A percentile compares a stretch with the other conserved stretches of the same genome.
Evolutionary conservation across 2,329 filamentous ascomycete genomes (phyloP).

Genomic region (Emmonsia crescens): DNA sequence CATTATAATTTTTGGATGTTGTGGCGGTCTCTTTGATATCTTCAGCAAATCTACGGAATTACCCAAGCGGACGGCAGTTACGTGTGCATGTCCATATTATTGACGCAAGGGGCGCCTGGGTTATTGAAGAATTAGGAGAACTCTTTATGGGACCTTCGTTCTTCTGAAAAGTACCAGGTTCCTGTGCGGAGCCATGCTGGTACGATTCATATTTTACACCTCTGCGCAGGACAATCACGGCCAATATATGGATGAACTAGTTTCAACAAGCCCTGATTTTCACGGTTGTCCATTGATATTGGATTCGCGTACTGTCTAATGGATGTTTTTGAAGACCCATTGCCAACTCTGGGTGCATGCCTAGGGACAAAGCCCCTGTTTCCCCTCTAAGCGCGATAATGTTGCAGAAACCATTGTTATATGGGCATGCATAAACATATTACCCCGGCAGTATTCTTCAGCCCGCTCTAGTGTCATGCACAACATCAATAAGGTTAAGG

Average conservation of each 20-base stretch:
- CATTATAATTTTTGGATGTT: background rate
- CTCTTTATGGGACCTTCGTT: background rate
- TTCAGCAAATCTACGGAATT: background rate
- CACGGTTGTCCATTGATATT: background rate
- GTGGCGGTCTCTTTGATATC: background rate
- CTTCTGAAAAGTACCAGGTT: background rate
- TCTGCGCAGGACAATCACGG: background rate
- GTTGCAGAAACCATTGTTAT: background rate
- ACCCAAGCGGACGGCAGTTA: background rate
- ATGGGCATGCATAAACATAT: background rate
- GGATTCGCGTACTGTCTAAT: background rate
- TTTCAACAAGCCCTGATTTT: background rate
- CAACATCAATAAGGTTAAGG: background rate
- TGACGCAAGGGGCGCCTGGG: background rate
- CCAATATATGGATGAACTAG: background rate
- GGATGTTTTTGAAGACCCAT: background rate
- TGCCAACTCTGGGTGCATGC: background rate
- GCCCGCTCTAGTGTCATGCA: background rate
- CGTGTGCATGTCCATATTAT: background rate
- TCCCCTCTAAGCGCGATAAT: background rate
- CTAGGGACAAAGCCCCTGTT: background rate
- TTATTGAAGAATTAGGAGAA: background rate
- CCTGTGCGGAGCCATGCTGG: background rate
- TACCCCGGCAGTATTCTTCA: background rate
- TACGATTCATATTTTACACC: background rate